Base-by-base conservation (phyloP, 2,329 filamentous ascomycete genomes). In the Aspergillus sp. region DNA sequence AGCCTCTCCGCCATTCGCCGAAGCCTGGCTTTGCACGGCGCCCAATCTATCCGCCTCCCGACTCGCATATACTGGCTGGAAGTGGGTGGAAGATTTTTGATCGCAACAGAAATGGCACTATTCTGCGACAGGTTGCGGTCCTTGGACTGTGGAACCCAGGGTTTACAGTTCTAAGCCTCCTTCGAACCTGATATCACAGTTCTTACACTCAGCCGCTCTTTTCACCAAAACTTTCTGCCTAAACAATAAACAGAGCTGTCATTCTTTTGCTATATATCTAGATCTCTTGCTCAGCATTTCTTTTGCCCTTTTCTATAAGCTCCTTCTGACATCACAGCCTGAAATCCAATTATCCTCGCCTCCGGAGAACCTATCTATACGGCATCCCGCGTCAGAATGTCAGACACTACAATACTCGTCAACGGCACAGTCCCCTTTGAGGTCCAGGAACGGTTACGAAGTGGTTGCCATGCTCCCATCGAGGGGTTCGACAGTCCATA, bases 401-500 rank as follows among this genome's bases (percentile, higher is more conserved):
- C 52, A 7, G 41, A 45, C 30, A 7, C 15, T 19, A 48, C 48
- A 19, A 9, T 45, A 13, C 23, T 52, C 41, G 31, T 45, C 19
- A 63, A 57, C 22, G 22, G 52, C 48, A 54, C 53, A 4, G 38
- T 60, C n/a, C 38, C 57, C 17, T 62, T 51, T 46, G 51, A 65
- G 19, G 54, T 64, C 19, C 30, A 45, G 30, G 7, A 63, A 41
- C 25, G 64, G 50, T 59, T 72, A 47, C 54, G 30, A 31, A 43
- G 23, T 3, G 69, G 69, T 49, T 77, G 75, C 47, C 64, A 71
- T 57, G 61, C 70, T 43, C 63, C 66, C 43, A 65, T 76, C 22
- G 61, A 67, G 15, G 72, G 72, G 13, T 7, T 68, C 7, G 50
- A 43, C 8, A 72, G 70, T 7, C 62, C 68, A 23, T 78, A 78